A percentile compares a stretch with the other conserved stretches of the same genome.
These are phyloP conservation scores for Sordariomycetes sp. DNA, from an alignment of 2,329 filamentous ascomycete species.

Conservation along the genomic window DNA sequence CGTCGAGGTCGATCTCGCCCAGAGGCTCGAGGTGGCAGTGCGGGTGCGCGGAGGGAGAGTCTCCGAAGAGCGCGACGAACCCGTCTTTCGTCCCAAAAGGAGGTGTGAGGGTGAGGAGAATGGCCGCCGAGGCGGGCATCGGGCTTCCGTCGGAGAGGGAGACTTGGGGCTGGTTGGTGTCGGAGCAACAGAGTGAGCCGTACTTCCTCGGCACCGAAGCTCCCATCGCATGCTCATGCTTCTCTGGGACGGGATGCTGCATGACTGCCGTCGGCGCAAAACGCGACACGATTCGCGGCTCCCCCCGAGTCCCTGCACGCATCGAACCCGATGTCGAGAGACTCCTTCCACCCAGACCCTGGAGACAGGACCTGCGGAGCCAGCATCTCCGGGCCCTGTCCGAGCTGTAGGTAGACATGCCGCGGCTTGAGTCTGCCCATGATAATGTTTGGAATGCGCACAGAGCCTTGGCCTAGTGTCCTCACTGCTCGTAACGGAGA, in stretches of 20 bases:
- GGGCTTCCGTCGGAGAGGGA: neutral
- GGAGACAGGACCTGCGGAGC: neutral
- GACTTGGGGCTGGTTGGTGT: constrained; percentile 1
- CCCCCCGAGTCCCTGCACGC: neutral
- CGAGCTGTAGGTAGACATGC: constrained; percentile 8
- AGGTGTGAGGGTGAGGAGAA: neutral
- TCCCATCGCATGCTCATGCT: neutral
- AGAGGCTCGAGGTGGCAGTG: constrained; percentile 3
- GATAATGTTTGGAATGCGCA: constrained; percentile 8
- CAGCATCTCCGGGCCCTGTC: neutral
- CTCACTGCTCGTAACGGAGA: neutral
- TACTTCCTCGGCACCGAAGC: neutral
- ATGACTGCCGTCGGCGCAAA: constrained; percentile 6
- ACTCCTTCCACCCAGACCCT: neutral
- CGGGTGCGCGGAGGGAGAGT: neutral
- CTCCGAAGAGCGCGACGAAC: constrained; percentile 2
- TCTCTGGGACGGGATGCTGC: constrained; percentile 2
- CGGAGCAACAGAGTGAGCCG: constrained; percentile 5
- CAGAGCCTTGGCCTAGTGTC: neutral
- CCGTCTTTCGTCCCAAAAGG: neutral
- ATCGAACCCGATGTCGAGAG: neutral
- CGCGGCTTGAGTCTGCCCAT: constrained; percentile 6
- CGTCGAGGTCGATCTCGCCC: neutral
- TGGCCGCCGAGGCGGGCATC: neutral
- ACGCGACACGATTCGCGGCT: constrained; percentile 7